Evolutionary conservation across 352 stramenopile genomes (phyloP).

Genomic region (Thalassiosira ordinaria): DNA sequence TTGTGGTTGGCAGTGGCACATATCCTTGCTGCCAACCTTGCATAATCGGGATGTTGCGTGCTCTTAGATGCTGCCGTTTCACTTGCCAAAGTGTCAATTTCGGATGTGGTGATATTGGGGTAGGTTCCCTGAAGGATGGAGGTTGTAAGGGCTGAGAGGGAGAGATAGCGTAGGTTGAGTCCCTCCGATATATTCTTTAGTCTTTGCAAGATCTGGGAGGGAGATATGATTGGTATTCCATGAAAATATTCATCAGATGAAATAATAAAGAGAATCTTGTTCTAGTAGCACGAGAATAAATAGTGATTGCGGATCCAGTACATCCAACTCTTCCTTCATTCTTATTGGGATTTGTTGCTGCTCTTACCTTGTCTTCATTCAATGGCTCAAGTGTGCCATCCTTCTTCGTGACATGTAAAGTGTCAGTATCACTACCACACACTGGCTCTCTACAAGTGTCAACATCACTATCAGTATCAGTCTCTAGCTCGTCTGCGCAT

Average conservation of each 20-base stretch:
- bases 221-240: not conserved
- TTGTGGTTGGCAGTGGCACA: slow-evolving; percentile 94
- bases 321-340: too few relatives aligned
- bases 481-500: not conserved
- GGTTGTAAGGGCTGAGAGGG: slow-evolving; percentile 84
- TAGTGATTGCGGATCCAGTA: too few relatives aligned
- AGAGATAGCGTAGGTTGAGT: slow-evolving; percentile 54
- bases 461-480: not conserved
- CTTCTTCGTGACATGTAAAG: slow-evolving; percentile 88
- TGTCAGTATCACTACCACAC: slow-evolving; percentile 2
- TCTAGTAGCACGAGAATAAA: too few relatives aligned
- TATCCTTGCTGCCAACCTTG: slow-evolving; percentile 93
- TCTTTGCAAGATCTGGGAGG: slow-evolving; percentile 31
- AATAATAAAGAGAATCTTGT: too few relatives aligned
- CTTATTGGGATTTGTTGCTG: too few relatives aligned
- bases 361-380: slow-evolving; percentile 90
- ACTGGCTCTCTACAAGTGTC: too few relatives aligned
- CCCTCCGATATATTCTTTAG: slow-evolving; percentile 38
- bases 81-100: slow-evolving; percentile 94
- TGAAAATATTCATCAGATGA: not conserved
- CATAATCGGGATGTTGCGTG: slow-evolving; percentile 95
- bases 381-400: slow-evolving; percentile 89
- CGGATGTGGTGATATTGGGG: slow-evolving; percentile 92
- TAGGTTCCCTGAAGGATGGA: slow-evolving; percentile 92
- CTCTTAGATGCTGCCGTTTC: slow-evolving; percentile 90